Percentiles rank a stretch among this genome's conserved stretches.
These are phyloP conservation scores for Zygoascus meyerae DNA, from an alignment of 1,139 yeast genomes.

Conservation along the genomic window DNA sequence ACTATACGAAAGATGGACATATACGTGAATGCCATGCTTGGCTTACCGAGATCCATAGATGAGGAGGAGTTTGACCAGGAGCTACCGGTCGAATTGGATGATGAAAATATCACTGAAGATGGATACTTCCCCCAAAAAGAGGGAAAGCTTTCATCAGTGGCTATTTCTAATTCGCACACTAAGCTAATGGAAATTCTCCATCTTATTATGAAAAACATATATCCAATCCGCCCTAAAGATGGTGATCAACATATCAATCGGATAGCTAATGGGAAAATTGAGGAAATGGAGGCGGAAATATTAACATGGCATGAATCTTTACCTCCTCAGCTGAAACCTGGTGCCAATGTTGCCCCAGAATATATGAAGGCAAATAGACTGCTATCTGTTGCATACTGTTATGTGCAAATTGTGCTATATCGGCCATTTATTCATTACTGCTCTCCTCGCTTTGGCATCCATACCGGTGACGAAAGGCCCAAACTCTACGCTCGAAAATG, in stretches of 20 bases:
- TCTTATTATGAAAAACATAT: conserved; percentile 49
- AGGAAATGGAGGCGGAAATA: conserved; percentile 65
- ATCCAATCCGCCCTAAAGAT: conserved; percentile 44
- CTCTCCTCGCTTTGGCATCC: conserved; percentile 37
- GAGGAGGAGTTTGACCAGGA: conserved; percentile 89
- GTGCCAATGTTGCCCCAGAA: conserved; percentile 56
- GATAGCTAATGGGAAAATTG: conserved; percentile 56
- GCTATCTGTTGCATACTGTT: conserved; percentile 71
- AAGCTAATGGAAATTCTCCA: conserved; percentile 57
- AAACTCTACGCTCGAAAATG: conserved; percentile 78
- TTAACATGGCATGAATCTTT: conserved; percentile 69
- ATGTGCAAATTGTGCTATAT: conserved; percentile 78
- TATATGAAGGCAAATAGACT: conserved; percentile 70
- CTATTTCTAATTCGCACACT: conserved; percentile 84
- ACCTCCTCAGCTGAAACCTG: conserved; percentile 71
- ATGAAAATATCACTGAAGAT: conserved; percentile 72
- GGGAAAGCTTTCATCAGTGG: conserved; percentile 59
- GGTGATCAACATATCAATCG: conserved; percentile 13
- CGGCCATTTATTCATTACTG: conserved; percentile 89
- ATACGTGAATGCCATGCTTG: conserved; percentile 82
- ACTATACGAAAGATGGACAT: conserved; percentile 90
- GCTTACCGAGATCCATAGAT: conserved; percentile 62
- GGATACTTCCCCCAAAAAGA: conserved; percentile 37
- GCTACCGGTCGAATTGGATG: conserved; percentile 78
- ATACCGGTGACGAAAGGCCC: conserved; percentile 42